A percentile compares a stretch with the other conserved stretches of the same genome.
phyloP scores from a whole-genome alignment of 2,329 filamentous ascomycete species.

The Gnomoniopsis smithogilvyi region DNA sequence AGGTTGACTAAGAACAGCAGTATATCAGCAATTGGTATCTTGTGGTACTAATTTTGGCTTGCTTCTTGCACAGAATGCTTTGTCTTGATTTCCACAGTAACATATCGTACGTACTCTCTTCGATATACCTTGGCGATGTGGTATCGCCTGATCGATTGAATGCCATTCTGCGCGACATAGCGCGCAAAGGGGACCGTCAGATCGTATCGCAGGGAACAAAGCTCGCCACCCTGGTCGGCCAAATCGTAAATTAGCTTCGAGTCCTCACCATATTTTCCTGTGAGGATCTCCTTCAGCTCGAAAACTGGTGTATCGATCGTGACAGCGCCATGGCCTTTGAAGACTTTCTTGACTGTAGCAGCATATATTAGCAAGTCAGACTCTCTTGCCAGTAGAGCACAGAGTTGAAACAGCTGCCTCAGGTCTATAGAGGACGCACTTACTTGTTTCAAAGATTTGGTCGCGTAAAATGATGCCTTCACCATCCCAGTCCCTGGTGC shows the following conservation, averaged over 20 bases:
- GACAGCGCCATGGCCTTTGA: conserved; percentile 79
- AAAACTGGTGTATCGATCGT: conserved; percentile 82
- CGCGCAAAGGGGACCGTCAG: conserved; percentile 87
- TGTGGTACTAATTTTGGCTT: conserved; percentile 21
- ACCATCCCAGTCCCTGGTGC: conserved; percentile 26
- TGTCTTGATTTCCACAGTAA: conserved; percentile 27
- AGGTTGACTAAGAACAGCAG: conserved; percentile 34
- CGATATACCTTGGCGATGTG: conserved; percentile 88
- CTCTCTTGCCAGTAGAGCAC: neutral
- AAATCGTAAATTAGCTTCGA: conserved; percentile 90
- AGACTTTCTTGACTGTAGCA: conserved; percentile 64
- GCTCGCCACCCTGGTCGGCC: conserved; percentile 81
- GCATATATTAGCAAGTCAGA: conserved; percentile 43
- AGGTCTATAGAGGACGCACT: neutral
- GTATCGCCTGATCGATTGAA: conserved; percentile 87
- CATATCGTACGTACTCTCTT: conserved; percentile 55
- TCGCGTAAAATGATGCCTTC: conserved; percentile 24
- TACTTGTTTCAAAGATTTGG: conserved; percentile 24
- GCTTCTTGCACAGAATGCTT: conserved; percentile 48
- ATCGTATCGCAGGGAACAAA: conserved; percentile 81
- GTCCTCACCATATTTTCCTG: conserved; percentile 90
- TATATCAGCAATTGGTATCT: conserved; percentile 51
- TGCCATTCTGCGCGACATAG: conserved; percentile 82
- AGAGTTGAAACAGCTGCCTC: neutral
- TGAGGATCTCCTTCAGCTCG: conserved; percentile 80